Evolutionary conservation across 306 rosid species (phyloP).

Genomic region (Ormosia emarginata): DNA sequence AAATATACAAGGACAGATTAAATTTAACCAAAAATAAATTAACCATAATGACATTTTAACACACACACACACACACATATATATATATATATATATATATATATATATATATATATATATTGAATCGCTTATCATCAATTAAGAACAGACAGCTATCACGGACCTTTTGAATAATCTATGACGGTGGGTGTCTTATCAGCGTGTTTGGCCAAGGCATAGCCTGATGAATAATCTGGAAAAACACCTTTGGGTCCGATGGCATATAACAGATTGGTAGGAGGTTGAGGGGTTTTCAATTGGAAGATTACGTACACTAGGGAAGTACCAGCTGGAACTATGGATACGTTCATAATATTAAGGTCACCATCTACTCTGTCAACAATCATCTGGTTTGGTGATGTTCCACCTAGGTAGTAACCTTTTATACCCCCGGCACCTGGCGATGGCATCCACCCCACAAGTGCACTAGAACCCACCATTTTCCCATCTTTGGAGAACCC

Average conservation of each 20-base stretch:
- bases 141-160: not conserved
- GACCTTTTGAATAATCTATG: conserved; percentile 21
- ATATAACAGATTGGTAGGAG: conserved; percentile 13
- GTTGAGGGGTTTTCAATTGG: conserved; percentile 18
- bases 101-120: too few relatives aligned
- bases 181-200: not conserved
- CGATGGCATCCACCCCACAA: conserved; percentile 14
- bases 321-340: not conserved
- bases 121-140: too few relatives aligned
- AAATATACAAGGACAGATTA: too few relatives aligned
- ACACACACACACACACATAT: too few relatives aligned
- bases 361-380: not conserved
- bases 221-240: not conserved
- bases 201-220: not conserved
- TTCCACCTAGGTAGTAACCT: conserved; percentile 2
- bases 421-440: not conserved
- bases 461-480: conserved; percentile 27
- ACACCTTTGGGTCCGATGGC: conserved; percentile 22
- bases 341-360: not conserved
- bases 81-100: too few relatives aligned
- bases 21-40: not conserved
- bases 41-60: not conserved
- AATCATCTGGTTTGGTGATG: not conserved
- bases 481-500: conserved; percentile 28
- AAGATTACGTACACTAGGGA: not conserved